Conservation (phyloP, 495 filamentous ascomycete genomes). For the Penicillium egyptiacum region DNA sequence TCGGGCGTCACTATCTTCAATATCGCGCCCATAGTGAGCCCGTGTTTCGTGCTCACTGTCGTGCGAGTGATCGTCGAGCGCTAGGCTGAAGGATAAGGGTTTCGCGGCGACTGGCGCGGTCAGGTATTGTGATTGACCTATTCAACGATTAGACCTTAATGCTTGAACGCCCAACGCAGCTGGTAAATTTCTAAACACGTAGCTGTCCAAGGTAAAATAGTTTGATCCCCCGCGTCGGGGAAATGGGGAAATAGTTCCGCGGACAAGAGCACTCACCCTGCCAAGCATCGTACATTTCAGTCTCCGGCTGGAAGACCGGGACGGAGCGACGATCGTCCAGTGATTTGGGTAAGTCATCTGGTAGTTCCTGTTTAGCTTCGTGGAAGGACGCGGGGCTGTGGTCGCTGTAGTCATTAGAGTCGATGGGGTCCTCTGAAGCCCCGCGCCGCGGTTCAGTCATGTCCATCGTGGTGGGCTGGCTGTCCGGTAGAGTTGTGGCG, state of each 20-base stretch:
- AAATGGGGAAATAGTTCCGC: constrained; percentile 6
- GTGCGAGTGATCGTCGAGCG: constrained; percentile 67
- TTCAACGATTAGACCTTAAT: background rate
- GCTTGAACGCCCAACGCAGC: background rate
- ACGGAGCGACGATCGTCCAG: constrained; percentile 81
- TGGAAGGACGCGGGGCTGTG: constrained; percentile 23
- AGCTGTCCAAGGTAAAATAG: background rate
- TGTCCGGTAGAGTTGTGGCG: constrained; percentile 18
- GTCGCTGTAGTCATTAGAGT: constrained; percentile 22
- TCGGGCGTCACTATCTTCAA: constrained; percentile 80
- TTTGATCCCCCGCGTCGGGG: background rate
- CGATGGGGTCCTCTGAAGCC: constrained; percentile 34
- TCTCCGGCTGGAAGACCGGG: constrained; percentile 62
- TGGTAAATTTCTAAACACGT: background rate
- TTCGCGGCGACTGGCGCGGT: constrained; percentile 80
- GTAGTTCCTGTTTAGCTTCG: constrained; percentile 54
- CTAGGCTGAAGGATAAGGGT: constrained; percentile 79
- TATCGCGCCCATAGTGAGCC: constrained; percentile 37
- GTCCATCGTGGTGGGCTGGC: constrained; percentile 40
- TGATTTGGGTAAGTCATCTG: constrained; percentile 84
- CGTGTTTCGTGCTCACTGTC: constrained; percentile 44
- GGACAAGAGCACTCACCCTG: constrained; percentile 63
- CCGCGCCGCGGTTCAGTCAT: constrained; percentile 38
- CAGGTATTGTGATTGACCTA: constrained; percentile 93
- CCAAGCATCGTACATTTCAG: constrained; percentile 98